Evolutionary conservation across 768 basidiomycete genomes (phyloP), one percentile per base, ranked within the genome.

Genomic region (Gyrodon lividus): DNA sequence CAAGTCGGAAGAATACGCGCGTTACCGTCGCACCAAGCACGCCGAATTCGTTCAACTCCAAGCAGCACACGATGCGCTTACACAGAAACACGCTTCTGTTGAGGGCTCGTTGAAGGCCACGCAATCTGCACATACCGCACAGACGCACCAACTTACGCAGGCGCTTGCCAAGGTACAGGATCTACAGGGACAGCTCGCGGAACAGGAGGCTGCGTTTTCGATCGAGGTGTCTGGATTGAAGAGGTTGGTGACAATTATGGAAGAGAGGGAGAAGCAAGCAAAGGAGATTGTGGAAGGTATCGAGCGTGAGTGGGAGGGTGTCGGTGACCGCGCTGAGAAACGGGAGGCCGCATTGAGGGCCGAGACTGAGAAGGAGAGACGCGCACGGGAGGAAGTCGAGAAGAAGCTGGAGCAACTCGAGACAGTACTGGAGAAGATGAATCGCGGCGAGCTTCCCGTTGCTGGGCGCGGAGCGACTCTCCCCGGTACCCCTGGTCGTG

Each of bases 181-280:
- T 50, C 76, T 95, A 34, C 83, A 82, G 31, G 83, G 86, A 5
- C 84, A 86, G 55, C 74, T 94, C 12, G 92, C 90, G 3, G 89
- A 91, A 59, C 87, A 91, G 59, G 92, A 96, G 59, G 83, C 86
- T 1, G 84, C 83, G 2, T 95, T 91, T 65, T 77, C 86, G 0
- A 81, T 78, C 51, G 94, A 98, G 65, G 83, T 85, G 2, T 82
- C 78, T 35, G 81, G 83, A 12, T 70, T 94, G 58, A 80, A 82
- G 51, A 78, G 92, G 26, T 75, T 97, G 16, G 86, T 94, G 10
- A 72, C 79, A 6, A 81, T 94, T 75, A 85, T 97, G 77, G 92
- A 98, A 66, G 87, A 87, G 50, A 80, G 94, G 33, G 92, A 94
- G 65, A 83, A 84, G 46, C 88, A 94, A 56, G 82, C 90, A 19